A percentile compares a stretch with the other conserved stretches of the same genome.
Evolutionary conservation across 768 basidiomycete species (phyloP).

Genomic region (Gymnopilus junonius): DNA sequence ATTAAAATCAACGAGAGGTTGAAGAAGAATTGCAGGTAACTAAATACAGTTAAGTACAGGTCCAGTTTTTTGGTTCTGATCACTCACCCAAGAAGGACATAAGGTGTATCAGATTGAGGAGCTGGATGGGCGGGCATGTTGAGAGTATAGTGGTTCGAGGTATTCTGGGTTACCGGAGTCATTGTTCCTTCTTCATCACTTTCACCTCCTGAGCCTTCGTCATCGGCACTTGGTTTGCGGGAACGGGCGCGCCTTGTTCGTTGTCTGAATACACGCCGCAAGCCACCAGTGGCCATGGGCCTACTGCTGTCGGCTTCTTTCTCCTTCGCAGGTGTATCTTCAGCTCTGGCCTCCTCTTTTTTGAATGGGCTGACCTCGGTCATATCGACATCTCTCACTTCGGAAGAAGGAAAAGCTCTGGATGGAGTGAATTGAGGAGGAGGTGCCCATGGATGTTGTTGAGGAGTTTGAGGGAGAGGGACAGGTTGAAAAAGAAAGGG

Average conservation of each 20-base stretch:
- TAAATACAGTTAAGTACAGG: conserved; percentile 32
- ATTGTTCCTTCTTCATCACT: conserved; percentile 47
- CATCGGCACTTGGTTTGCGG: conserved; percentile 34
- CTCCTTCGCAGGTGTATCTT: conserved; percentile 32
- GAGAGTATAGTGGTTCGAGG: conserved; percentile 81
- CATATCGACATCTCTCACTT: conserved; percentile 78
- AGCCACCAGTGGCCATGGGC: conserved; percentile 64
- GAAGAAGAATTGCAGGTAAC: conserved; percentile 95
- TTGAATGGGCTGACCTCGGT: conserved; percentile 61
- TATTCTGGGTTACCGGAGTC: conserved; percentile 52
- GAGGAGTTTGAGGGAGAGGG: conserved; percentile 45
- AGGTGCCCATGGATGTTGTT: conserved; percentile 69
- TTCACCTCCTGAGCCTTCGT: conserved; percentile 46
- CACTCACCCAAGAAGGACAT: conserved; percentile 83
- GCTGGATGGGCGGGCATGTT: conserved; percentile 70
- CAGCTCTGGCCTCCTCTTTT: conserved; percentile 39
- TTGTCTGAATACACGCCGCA: conserved; percentile 67
- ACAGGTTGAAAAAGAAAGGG: conserved; percentile 71
- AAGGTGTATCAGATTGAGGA: conserved; percentile 70
- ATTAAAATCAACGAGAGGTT: conserved; percentile 84
- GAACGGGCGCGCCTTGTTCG: conserved; percentile 49
- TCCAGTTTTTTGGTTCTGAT: not conserved
- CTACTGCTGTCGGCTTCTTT: conserved; percentile 43
- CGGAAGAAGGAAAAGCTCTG: conserved; percentile 59
- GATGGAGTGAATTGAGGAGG: conserved; percentile 62